Base-by-base conservation (phyloP, 176 grass and related monocot species). In the Musa acuminata region DNA sequence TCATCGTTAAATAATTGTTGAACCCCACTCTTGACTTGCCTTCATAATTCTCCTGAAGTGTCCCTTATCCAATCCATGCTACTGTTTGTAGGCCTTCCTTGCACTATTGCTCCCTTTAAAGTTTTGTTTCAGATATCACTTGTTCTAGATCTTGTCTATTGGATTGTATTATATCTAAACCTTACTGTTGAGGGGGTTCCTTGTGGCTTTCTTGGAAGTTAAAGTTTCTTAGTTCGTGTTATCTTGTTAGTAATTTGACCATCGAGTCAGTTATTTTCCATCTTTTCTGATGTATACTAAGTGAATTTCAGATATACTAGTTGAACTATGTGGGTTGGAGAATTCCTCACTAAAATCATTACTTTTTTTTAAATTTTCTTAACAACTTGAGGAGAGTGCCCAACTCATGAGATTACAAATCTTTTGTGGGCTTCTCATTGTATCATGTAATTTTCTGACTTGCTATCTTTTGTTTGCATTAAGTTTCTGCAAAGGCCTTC, bases 401-500 rank as follows among this genome's bases (percentile, higher is more conserved):
- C 16, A 17, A 6, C n/a, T 43, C 35, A 29, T 35, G 65, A 48
- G 9, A 68, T 68, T 26, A 48, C 12, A 68, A 14, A 13, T 68
- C 23, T 68, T 68, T 13, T 68, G 8, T 13, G 0, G 4, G 9
- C 26, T 74, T 54, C 8, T 57, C 8, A 11, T 1, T 55, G 53
- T 55, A 26, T 27, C 8, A 74, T 74, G 23, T 8, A 57, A 10
- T 5, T 25, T 23, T 73, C 60, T 48, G 17, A 55, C 69, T 27
- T 77, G 66, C 16, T 52, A 67, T 77, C 25, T 14, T 72, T 75
- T 55, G 68, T 69, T 69, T 76, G 29, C 82, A 13, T 75, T 77
- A 77, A 99, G 96, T 89, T 72, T 89, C 78, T 78, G 69, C 82
- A 17, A 99, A 91, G 69, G 69, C 73, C 79, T 89, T 86, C 77